These are phyloP conservation scores for Ophiostoma pallidulum DNA, from an alignment of 2,329 filamentous ascomycete species.

Conservation along the genomic window DNA sequence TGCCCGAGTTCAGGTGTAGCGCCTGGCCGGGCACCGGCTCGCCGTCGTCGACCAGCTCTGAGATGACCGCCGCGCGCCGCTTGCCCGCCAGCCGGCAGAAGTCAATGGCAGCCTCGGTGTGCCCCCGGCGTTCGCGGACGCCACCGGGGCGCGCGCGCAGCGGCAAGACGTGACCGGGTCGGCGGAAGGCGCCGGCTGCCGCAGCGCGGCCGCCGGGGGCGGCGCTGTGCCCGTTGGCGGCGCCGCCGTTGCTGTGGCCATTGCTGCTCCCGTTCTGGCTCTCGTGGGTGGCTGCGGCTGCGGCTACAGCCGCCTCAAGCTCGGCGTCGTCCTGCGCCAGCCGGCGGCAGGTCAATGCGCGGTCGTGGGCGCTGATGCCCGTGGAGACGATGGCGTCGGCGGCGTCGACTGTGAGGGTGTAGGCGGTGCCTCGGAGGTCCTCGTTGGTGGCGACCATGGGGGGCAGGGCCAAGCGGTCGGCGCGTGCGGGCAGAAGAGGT, in stretches of 20 bases:
- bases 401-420: conserved; percentile 83
- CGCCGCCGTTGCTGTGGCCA: not conserved
- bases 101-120: conserved; percentile 91
- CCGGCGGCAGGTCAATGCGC: conserved; percentile 67
- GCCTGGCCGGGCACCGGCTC: conserved; percentile 59
- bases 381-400: conserved; percentile 65
- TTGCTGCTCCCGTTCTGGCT: not conserved
- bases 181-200: conserved; percentile 54
- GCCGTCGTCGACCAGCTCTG: conserved; percentile 85
- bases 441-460: conserved; percentile 73
- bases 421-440: conserved; percentile 85
- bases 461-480: conserved; percentile 64
- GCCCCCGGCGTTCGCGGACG: conserved; percentile 68
- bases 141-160: conserved; percentile 71
- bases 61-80: conserved; percentile 68
- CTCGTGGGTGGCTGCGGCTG: too few relatives aligned
- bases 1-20: conserved; percentile 59
- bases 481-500: conserved; percentile 62
- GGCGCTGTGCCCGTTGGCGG: not conserved
- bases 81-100: conserved; percentile 81
- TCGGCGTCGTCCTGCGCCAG: conserved; percentile 44
- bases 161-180: conserved; percentile 86
- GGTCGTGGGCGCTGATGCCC: conserved; percentile 83
- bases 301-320: conserved; percentile 8
- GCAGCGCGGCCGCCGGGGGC: conserved; percentile 36